Percentiles rank a stretch among this genome's conserved stretches.
These are phyloP conservation scores for Hyphopichia pseudoburtonii DNA, from an alignment of 1,139 yeast species.

Conservation along the genomic window DNA sequence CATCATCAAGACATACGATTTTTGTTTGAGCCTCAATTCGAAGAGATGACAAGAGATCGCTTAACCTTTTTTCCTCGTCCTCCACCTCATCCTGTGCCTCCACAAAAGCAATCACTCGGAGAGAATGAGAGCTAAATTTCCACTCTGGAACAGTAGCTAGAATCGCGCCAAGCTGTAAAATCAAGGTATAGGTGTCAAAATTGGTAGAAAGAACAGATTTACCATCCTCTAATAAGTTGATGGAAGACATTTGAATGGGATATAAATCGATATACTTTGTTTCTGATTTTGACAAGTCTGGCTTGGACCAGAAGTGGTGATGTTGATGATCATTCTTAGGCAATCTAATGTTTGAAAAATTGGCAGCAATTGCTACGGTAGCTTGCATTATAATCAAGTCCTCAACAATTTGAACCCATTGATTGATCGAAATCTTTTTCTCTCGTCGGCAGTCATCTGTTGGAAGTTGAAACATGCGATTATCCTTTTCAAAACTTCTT, in stretches of 20 bases:
- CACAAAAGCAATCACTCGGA: conserved; percentile 87
- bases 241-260: conserved; percentile 95
- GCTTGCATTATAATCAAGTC: conserved; percentile 91
- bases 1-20: conserved; percentile 66
- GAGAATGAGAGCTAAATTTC: conserved; percentile 63
- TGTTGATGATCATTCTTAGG: conserved; percentile 40
- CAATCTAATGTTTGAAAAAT: conserved; percentile 61
- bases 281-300: conserved; percentile 16
- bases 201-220: conserved; percentile 77
- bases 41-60: conserved; percentile 63
- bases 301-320: conserved; percentile 18
- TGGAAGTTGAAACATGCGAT: conserved; percentile 48
- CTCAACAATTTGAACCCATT: conserved; percentile 92
- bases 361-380: conserved; percentile 91
- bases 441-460: conserved; percentile 81
- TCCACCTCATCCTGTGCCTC: conserved; percentile 68
- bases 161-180: conserved; percentile 89
- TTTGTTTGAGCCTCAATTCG: conserved; percentile 79
- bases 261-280: conserved; percentile 76
- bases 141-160: conserved; percentile 90
- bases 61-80: conserved; percentile 65
- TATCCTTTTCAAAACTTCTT: conserved; percentile 16
- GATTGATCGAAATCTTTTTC: conserved; percentile 63
- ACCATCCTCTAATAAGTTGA: conserved; percentile 63
- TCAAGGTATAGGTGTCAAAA: conserved; percentile 91